These are phyloP conservation scores for Nakazawaea ishiwadae DNA, from an alignment of 805 yeast genomes.

Conservation along the genomic window DNA sequence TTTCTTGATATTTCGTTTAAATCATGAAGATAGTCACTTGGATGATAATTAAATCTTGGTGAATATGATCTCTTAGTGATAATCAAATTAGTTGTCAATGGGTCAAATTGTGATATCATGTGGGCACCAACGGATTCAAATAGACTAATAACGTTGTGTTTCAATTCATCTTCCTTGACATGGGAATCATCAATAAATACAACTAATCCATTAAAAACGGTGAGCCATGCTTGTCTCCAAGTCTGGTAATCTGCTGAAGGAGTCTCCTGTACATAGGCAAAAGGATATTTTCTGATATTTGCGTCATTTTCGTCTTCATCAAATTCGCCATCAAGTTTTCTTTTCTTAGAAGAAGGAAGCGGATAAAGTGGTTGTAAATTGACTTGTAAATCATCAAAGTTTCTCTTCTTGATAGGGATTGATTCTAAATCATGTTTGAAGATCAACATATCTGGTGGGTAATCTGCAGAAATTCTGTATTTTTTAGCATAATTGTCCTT, in stretches of 20 bases:
- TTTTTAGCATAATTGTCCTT: constrained; percentile 67
- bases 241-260: constrained; percentile 29
- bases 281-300: constrained; percentile 10
- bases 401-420: constrained; percentile 10
- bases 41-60: constrained; percentile 29
- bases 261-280: constrained; percentile 30
- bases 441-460: constrained; percentile 45
- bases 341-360: constrained; percentile 9
- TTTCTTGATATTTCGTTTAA: constrained; percentile 43
- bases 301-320: constrained; percentile 10
- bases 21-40: constrained; percentile 42
- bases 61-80: constrained; percentile 41
- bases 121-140: constrained; percentile 45
- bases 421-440: constrained; percentile 20
- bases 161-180: constrained; percentile 30
- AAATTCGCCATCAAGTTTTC: constrained; percentile 13
- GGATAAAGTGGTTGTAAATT: constrained; percentile 12
- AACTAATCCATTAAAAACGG: constrained; percentile 38
- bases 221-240: constrained; percentile 53
- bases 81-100: constrained; percentile 37
- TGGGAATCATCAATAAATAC: constrained; percentile 48
- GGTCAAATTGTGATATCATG: constrained; percentile 41
- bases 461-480: constrained; percentile 59
- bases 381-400: constrained; percentile 5
- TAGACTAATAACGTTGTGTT: constrained; percentile 37